phyloP scores from a whole-genome alignment of 2,329 filamentous ascomycete genomes.

The Lecanoromycetidae sp. region DNA sequence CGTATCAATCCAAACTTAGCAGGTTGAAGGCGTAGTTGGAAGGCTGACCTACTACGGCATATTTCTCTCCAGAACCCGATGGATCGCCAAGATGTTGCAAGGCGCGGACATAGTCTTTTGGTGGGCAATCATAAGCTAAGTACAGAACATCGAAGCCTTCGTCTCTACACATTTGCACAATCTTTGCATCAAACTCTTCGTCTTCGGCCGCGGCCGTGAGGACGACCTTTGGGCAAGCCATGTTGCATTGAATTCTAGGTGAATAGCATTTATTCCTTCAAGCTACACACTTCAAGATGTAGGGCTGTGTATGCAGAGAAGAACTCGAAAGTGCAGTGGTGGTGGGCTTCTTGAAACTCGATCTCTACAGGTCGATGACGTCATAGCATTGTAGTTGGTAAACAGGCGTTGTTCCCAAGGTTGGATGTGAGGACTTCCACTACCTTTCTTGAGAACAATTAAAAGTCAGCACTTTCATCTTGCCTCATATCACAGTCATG shows the following conservation, averaged over 20 bases:
- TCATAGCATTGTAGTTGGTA: too few species aligned
- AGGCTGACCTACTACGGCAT: conserved; percentile 41
- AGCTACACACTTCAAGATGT: background rate
- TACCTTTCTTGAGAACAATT: too few species aligned
- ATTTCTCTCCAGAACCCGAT: conserved; percentile 24
- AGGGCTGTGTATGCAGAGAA: background rate
- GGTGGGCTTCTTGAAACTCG: too few species aligned
- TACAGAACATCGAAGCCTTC: conserved; percentile 50
- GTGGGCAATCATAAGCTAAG: conserved; percentile 23
- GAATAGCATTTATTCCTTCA: background rate
- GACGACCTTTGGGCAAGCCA: background rate
- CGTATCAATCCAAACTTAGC: background rate
- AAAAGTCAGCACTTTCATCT: too few species aligned
- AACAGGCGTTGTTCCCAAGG: too few species aligned
- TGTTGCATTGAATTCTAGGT: background rate
- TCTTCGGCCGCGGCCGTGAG: conserved; percentile 5
- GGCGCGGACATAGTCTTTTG: background rate
- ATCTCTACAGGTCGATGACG: too few species aligned
- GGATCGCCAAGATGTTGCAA: conserved; percentile 12
- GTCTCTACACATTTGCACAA: conserved; percentile 40
- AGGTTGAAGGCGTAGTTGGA: background rate
- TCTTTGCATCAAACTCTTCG: conserved; percentile 41
- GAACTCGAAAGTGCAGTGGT: too few species aligned
- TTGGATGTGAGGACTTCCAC: too few species aligned
- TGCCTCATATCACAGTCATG: too few species aligned